A percentile compares a stretch with the other conserved stretches of the same genome.
Conservation (phyloP, 805 yeast genomes). For the Diddensiella caesifluorescens region DNA sequence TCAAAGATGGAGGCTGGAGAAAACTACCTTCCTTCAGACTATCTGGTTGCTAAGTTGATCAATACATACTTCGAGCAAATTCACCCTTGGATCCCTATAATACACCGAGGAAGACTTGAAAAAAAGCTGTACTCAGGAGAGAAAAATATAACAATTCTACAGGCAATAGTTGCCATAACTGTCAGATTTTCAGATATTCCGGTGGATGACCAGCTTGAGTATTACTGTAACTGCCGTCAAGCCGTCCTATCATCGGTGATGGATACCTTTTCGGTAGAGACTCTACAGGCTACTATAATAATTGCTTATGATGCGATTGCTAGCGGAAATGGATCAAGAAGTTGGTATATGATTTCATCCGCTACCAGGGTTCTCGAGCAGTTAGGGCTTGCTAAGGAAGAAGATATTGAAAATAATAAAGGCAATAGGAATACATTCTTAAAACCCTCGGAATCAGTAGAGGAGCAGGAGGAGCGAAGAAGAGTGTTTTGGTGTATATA, state of each 20-base stretch:
- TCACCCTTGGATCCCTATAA: constrained; percentile 17
- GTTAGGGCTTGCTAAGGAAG: constrained; percentile 13
- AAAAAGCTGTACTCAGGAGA: constrained; percentile 1
- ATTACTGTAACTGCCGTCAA: constrained; percentile 9
- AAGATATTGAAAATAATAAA: constrained; percentile 5
- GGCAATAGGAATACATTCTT: constrained; percentile 9
- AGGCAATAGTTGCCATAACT: constrained; percentile 12
- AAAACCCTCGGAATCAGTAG: constrained; percentile 6
- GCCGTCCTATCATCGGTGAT: constrained; percentile 8
- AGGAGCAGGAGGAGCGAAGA: constrained; percentile 11
- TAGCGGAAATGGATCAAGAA: constrained; percentile 13
- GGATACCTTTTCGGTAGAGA: constrained; percentile 14
- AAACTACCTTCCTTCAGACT: constrained; percentile 8
- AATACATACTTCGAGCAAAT: constrained; percentile 8
- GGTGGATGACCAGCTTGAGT: background rate
- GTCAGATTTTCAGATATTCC: constrained; percentile 4
- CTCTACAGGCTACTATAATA: constrained; percentile 10
- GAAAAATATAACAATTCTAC: constrained; percentile 5
- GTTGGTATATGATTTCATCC: constrained; percentile 16
- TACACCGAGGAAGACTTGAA: constrained; percentile 7
- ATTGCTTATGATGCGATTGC: constrained; percentile 14
- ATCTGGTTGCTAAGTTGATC: constrained; percentile 1
- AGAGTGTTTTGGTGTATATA: constrained; percentile 16
- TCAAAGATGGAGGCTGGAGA: background rate
- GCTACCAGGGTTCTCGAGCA: constrained; percentile 16